Evolutionary conservation across 257 asterid species (phyloP).

Genomic region (Petunia secreta): DNA sequence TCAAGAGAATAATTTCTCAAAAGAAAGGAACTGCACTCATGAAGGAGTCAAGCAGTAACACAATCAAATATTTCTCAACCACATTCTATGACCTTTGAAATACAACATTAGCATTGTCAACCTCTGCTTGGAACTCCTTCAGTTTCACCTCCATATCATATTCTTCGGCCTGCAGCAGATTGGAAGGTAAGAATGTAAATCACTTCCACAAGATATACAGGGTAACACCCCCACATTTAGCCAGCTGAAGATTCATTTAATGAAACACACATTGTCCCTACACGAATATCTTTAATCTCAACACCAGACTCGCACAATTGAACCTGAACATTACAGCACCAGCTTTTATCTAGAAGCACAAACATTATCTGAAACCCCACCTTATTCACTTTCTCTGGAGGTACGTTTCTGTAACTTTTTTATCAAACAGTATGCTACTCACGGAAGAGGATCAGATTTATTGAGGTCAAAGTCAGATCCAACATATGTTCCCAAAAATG

Average conservation of each 20-base stretch:
- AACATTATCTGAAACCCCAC: background rate
- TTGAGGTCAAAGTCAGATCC: slow-evolving; percentile 16
- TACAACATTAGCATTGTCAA: slow-evolving; percentile 48
- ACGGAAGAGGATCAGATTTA: background rate
- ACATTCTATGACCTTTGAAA: slow-evolving; percentile 55
- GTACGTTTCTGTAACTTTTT: background rate
- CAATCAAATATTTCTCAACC: slow-evolving; percentile 21
- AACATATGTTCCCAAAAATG: background rate
- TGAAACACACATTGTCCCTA: background rate
- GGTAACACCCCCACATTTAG: slow-evolving; percentile 11
- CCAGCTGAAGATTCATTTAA: background rate
- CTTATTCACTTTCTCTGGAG: background rate
- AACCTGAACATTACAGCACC: slow-evolving; percentile 4
- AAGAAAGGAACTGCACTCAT: background rate
- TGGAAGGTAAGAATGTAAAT: slow-evolving; percentile 31
- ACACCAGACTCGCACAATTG: background rate
- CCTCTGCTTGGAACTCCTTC: slow-evolving; percentile 61
- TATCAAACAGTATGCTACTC: slow-evolving; percentile 4
- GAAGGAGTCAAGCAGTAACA: slow-evolving; percentile 18
- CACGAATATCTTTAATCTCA: background rate
- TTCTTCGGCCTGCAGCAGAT: slow-evolving; percentile 76
- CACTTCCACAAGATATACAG: slow-evolving; percentile 5
- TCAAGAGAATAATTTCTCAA: slow-evolving; percentile 32
- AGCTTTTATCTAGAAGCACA: slow-evolving; percentile 13
- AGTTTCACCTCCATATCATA: slow-evolving; percentile 66